phyloP scores from a whole-genome alignment of 2,329 filamentous ascomycete species.

The Pseudogymnoascus sp. region DNA sequence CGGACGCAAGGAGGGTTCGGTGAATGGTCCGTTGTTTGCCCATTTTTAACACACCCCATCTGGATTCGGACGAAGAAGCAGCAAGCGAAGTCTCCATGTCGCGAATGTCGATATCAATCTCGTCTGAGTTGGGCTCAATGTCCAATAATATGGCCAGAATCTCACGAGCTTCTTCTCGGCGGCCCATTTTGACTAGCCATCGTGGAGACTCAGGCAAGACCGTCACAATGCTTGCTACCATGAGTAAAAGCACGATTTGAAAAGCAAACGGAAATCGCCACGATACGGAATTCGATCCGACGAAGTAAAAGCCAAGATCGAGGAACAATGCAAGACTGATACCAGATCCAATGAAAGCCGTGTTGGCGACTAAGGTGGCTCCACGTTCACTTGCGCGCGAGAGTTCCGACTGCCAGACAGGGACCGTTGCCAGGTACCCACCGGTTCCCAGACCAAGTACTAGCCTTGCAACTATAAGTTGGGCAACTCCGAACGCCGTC shows the following conservation, averaged over 20 bases:
- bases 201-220: constrained; percentile 10
- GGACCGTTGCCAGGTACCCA: constrained; percentile 35
- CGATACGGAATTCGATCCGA: constrained; percentile 34
- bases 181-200: constrained; percentile 9
- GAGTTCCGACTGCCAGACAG: constrained; percentile 52
- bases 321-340: constrained; percentile 52
- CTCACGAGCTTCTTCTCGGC: constrained; percentile 6
- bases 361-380: constrained; percentile 49
- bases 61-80: neutral
- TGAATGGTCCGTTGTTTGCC: neutral
- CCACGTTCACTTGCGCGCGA: constrained; percentile 46
- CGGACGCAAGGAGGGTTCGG: neutral
- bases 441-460: constrained; percentile 43
- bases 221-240: constrained; percentile 32
- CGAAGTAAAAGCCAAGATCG: constrained; percentile 43
- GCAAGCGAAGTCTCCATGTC: neutral
- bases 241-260: constrained; percentile 47
- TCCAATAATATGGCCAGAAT: neutral
- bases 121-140: constrained; percentile 3
- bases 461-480: constrained; percentile 44
- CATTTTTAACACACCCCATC: neutral
- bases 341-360: constrained; percentile 44
- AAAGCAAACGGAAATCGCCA: constrained; percentile 54
- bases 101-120: constrained; percentile 3
- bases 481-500: constrained; percentile 35